Evolutionary conservation across 345 rosid genomes (phyloP).

Genomic region (Gossypium ekmanianum): DNA sequence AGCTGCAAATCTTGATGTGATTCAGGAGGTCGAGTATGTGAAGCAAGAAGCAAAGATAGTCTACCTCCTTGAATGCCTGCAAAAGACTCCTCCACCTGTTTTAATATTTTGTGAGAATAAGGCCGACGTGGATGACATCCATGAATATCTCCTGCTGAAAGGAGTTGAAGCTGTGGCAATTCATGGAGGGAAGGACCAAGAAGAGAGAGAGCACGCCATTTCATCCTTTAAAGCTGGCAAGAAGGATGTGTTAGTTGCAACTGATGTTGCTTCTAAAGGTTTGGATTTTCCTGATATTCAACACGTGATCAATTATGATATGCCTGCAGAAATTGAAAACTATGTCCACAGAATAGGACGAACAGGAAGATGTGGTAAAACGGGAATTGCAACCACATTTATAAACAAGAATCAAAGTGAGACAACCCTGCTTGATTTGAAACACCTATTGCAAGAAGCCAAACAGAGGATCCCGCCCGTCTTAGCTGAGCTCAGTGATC

Average conservation of each 20-base stretch:
- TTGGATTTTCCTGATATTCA: conserved; percentile 90
- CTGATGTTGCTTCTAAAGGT: conserved; percentile 92
- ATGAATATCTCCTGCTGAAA: conserved; percentile 82
- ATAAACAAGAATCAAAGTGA: conserved; percentile 95
- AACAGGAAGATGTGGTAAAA: conserved; percentile 92
- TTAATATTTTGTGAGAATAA: conserved; percentile 91
- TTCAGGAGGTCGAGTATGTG: conserved; percentile 94
- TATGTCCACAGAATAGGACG: conserved; percentile 91
- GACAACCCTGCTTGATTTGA: conserved; percentile 77
- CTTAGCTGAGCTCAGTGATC: conserved; percentile 79
- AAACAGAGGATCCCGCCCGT: conserved; percentile 94
- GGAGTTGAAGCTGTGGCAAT: conserved; percentile 93
- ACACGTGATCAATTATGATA: conserved; percentile 88
- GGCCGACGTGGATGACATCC: conserved; percentile 92
- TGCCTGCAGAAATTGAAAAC: conserved; percentile 95
- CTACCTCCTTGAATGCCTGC: conserved; percentile 87
- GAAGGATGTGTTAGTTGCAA: conserved; percentile 88
- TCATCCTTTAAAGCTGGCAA: conserved; percentile 77
- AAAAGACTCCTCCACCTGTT: conserved; percentile 94
- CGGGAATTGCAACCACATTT: conserved; percentile 89
- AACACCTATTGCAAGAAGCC: conserved; percentile 86
- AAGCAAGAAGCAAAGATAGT: conserved; percentile 95
- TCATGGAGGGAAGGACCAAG: conserved; percentile 96
- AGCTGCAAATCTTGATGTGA: conserved; percentile 95
- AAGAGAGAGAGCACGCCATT: conserved; percentile 86